Evolutionary conservation across 352 stramenopile species (phyloP).

Genomic region (Pythium pectinolyticum): DNA sequence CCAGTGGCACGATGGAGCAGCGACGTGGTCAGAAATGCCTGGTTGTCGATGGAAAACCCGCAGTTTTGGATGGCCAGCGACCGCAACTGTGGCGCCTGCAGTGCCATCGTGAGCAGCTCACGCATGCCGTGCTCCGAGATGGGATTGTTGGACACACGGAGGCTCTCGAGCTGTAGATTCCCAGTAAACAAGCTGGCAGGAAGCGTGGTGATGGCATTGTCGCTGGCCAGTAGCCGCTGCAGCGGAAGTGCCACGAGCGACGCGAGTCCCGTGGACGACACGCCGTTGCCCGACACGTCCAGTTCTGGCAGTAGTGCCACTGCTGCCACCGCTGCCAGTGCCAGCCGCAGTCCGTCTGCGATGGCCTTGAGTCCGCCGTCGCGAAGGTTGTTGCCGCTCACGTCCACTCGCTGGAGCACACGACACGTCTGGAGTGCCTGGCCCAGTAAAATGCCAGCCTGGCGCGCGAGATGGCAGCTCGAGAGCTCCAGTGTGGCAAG

Average conservation of each 20-base stretch:
- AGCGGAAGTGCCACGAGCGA: slow-evolving; percentile 31
- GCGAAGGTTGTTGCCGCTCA: slow-evolving; percentile 54
- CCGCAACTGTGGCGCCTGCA: slow-evolving; percentile 16
- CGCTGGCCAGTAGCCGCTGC: slow-evolving; percentile 22
- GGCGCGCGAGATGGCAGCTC: slow-evolving; percentile 47
- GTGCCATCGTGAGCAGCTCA: slow-evolving; percentile 27
- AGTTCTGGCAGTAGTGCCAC: slow-evolving; percentile 37
- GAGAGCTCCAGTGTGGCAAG: slow-evolving; percentile 50
- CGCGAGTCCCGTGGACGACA: slow-evolving; percentile 37
- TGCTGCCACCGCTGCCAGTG: neutral
- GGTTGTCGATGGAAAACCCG: slow-evolving; percentile 23
- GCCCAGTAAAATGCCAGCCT: slow-evolving; percentile 61
- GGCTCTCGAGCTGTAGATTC: slow-evolving; percentile 24
- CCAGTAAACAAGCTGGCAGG: slow-evolving; percentile 30
- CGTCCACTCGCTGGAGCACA: slow-evolving; percentile 33
- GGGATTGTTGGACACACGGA: slow-evolving; percentile 38
- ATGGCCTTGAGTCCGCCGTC: slow-evolving; percentile 54
- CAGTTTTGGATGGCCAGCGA: slow-evolving; percentile 39
- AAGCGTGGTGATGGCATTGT: slow-evolving; percentile 42
- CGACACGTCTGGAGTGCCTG: slow-evolving; percentile 47
- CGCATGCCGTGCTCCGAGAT: slow-evolving; percentile 39
- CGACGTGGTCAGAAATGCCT: slow-evolving; percentile 16
- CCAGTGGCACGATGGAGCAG: slow-evolving; percentile 7
- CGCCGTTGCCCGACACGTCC: slow-evolving; percentile 47
- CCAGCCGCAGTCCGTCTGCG: slow-evolving; percentile 35